Evolutionary conservation across 176 grass and related monocot species (phyloP).

Genomic region (Raddia guianensis): DNA sequence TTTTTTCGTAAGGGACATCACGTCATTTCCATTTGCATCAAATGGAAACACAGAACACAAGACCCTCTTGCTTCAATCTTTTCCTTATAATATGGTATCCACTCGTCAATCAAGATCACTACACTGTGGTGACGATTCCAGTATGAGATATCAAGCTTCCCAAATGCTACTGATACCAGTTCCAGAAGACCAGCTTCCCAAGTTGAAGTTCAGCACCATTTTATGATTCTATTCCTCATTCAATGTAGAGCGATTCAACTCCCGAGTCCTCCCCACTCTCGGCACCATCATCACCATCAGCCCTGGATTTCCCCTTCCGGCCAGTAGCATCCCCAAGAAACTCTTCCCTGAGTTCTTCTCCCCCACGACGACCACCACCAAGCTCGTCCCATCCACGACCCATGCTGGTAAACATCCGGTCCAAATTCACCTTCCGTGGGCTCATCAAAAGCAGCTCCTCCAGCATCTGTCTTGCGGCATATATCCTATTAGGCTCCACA

Average conservation of each 20-base stretch:
- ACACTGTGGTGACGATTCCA: background rate
- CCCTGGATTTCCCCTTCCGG: background rate
- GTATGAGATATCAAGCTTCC: constrained; percentile 6
- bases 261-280: constrained; percentile 78
- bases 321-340: constrained; percentile 44
- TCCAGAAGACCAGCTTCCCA: constrained; percentile 12
- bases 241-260: constrained; percentile 87
- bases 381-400: constrained; percentile 57
- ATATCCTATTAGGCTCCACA: constrained; percentile 60
- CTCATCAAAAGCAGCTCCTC: constrained; percentile 76
- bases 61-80: background rate
- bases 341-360: constrained; percentile 47
- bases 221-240: constrained; percentile 42
- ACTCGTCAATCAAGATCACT: constrained; percentile 11
- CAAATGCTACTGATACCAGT: background rate
- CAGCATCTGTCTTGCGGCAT: constrained; percentile 56
- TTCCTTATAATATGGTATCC: background rate
- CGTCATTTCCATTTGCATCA: too few relatives aligned
- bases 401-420: constrained; percentile 85
- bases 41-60: too few relatives aligned
- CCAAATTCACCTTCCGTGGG: constrained; percentile 74
- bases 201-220: background rate
- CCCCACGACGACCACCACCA: constrained; percentile 19
- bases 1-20: too few relatives aligned
- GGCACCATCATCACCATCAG: constrained; percentile 39